Percentiles rank a stretch among this genome's conserved stretches.
These are phyloP conservation scores for Fonsecaea nubica DNA, from an alignment of 2,329 filamentous ascomycete genomes.

Conservation along the genomic window DNA sequence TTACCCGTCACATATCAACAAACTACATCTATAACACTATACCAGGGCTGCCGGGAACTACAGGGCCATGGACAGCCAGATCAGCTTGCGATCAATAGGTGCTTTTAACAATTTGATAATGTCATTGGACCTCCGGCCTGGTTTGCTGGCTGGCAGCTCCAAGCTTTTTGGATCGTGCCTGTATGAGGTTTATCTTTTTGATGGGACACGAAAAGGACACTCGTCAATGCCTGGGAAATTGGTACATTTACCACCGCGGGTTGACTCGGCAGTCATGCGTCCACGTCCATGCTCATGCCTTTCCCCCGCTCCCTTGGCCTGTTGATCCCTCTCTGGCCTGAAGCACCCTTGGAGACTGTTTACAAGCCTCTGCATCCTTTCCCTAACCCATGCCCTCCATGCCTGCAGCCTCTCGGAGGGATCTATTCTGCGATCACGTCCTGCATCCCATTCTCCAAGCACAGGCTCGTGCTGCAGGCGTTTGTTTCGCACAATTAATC, in stretches of 20 bases:
- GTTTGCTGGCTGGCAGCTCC: conserved; percentile 11
- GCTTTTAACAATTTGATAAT: not conserved
- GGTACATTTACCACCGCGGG: conserved; percentile 21
- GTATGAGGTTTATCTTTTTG: conserved; percentile 12
- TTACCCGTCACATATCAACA: not conserved
- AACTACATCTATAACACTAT: not conserved
- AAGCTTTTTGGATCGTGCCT: not conserved
- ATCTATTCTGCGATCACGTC: not conserved
- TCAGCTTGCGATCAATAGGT: not conserved
- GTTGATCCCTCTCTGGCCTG: not conserved
- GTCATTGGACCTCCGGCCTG: not conserved
- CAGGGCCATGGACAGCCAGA: not conserved
- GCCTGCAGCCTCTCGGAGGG: not conserved
- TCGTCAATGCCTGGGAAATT: conserved; percentile 11
- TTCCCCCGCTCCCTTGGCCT: not conserved
- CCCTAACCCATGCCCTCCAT: not conserved
- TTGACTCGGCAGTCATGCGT: conserved; percentile 3
- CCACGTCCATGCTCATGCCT: not conserved
- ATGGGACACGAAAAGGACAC: conserved; percentile 6
- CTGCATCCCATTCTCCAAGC: not conserved
- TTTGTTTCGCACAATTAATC: conserved; percentile 2
- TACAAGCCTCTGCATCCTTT: not conserved
- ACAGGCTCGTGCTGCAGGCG: not conserved
- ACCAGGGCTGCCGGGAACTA: not conserved
- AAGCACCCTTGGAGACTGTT: not conserved